Percentiles rank a stretch among this genome's conserved stretches.
Conservation (phyloP, 2,329 filamentous ascomycete genomes). For the Coleophoma crateriformis region DNA sequence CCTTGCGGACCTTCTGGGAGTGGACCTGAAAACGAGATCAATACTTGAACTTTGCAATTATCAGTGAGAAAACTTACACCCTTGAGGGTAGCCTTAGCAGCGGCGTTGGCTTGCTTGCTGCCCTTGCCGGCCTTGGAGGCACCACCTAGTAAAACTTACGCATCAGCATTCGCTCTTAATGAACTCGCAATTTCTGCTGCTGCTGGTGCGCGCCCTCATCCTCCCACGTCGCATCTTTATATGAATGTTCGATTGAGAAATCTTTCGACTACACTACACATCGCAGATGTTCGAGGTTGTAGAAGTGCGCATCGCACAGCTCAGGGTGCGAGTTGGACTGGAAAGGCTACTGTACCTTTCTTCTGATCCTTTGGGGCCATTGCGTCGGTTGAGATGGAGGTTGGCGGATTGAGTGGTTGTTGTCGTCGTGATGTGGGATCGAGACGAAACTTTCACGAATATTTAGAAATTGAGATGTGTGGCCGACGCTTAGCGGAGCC, state of each 20-base stretch:
- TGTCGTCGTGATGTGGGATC: constrained; percentile 14
- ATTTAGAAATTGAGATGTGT: neutral
- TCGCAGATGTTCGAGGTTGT: constrained; percentile 13
- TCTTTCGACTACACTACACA: constrained; percentile 6
- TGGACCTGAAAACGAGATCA: constrained; percentile 45
- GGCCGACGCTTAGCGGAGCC: neutral
- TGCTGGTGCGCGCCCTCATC: constrained; percentile 40
- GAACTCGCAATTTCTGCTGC: constrained; percentile 75
- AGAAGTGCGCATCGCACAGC: constrained; percentile 5
- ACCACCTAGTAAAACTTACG: constrained; percentile 48
- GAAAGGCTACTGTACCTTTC: constrained; percentile 27
- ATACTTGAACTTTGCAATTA: constrained; percentile 23
- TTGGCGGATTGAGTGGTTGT: constrained; percentile 2
- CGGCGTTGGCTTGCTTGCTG: constrained; percentile 83
- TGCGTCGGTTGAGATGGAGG: constrained; percentile 7
- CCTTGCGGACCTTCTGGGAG: constrained; percentile 86
- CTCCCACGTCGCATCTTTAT: constrained; percentile 10
- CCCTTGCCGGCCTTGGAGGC: constrained; percentile 51
- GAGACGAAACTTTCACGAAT: constrained; percentile 3
- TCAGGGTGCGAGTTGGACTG: constrained; percentile 9
- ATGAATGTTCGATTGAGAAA: neutral
- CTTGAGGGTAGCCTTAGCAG: constrained; percentile 93
- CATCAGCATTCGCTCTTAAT: constrained; percentile 68
- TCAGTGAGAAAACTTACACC: constrained; percentile 67
- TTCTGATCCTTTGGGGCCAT: constrained; percentile 28